A percentile compares a stretch with the other conserved stretches of the same genome.
Conservation (phyloP, 768 basidiomycete species). For the Mycena metata region DNA sequence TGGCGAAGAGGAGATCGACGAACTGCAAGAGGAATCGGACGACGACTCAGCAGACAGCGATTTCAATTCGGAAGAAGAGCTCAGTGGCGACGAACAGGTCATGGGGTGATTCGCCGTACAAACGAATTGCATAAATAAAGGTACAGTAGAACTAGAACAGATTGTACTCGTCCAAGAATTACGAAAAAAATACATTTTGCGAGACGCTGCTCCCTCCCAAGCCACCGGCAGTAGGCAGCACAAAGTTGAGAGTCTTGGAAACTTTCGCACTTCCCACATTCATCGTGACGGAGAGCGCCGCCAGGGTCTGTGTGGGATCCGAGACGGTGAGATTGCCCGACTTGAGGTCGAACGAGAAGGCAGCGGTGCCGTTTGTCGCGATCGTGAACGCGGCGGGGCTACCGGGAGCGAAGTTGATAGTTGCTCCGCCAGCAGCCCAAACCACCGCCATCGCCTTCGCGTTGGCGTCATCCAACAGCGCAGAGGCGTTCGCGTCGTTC, state of each 20-base stretch:
- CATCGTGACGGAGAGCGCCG: conserved; percentile 54
- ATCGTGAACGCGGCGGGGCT: conserved; percentile 45
- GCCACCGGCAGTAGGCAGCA: too few relatives aligned
- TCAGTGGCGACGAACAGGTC: conserved; percentile 18
- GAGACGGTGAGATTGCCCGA: conserved; percentile 66
- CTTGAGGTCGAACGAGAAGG: conserved; percentile 58
- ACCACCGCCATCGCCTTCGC: conserved; percentile 65
- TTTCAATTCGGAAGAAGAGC: conserved; percentile 24
- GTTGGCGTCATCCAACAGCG: conserved; percentile 60
- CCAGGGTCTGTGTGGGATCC: conserved; percentile 73
- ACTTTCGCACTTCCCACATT: conserved; percentile 36
- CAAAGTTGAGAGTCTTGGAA: conserved; percentile 50
- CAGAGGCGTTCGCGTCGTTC: conserved; percentile 65
- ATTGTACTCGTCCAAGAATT: too few relatives aligned
- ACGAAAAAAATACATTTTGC: conserved; percentile 17
- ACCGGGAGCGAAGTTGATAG: conserved; percentile 51
- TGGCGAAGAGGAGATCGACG: conserved; percentile 12
- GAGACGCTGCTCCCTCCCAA: conserved; percentile 37
- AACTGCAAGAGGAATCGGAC: conserved; percentile 5
- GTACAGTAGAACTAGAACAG: not conserved
- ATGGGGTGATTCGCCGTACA: too few relatives aligned
- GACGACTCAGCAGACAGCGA: conserved; percentile 31
- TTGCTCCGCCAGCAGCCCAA: conserved; percentile 65
- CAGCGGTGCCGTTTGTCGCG: conserved; percentile 56
- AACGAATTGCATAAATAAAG: too few relatives aligned